phyloP scores from a whole-genome alignment of 331 rosid species.

The Acacia pycnantha region DNA sequence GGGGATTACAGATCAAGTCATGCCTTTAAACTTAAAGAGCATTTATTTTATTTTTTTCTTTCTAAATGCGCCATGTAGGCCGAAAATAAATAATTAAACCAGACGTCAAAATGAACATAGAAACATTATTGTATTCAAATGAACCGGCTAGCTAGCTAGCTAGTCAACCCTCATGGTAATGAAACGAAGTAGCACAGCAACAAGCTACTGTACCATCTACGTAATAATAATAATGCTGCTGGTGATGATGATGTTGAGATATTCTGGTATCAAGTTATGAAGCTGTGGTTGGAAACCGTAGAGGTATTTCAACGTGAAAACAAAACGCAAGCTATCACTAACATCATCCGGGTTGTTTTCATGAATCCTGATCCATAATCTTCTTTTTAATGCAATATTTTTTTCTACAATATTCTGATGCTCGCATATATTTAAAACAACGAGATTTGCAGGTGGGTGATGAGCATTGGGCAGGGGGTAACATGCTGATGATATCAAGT shows the following conservation, averaged over 20 bases:
- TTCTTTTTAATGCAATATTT: neutral
- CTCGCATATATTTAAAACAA: neutral
- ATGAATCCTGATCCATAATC: neutral
- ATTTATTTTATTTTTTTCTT: fast-evolving
- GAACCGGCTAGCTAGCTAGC: neutral
- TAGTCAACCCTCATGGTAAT: neutral
- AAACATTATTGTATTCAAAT: neutral
- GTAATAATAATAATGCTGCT: too few relatives aligned
- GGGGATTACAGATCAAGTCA: too few relatives aligned
- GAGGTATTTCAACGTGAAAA: neutral
- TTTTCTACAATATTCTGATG: neutral
- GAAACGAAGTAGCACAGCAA: neutral
- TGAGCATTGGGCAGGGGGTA: neutral
- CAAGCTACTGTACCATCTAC: neutral
- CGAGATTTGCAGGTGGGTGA: neutral
- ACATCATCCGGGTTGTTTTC: neutral
- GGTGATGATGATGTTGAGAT: too few relatives aligned
- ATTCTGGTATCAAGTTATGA: neutral
- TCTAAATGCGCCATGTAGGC: neutral
- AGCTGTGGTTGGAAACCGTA: neutral
- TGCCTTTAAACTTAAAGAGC: too few relatives aligned
- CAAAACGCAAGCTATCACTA: neutral
- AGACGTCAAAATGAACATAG: neutral
- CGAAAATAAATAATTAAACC: neutral
- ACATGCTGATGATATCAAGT: neutral